phyloP scores from a whole-genome alignment of 345 rosid genomes.

The Adansonia digitata region DNA sequence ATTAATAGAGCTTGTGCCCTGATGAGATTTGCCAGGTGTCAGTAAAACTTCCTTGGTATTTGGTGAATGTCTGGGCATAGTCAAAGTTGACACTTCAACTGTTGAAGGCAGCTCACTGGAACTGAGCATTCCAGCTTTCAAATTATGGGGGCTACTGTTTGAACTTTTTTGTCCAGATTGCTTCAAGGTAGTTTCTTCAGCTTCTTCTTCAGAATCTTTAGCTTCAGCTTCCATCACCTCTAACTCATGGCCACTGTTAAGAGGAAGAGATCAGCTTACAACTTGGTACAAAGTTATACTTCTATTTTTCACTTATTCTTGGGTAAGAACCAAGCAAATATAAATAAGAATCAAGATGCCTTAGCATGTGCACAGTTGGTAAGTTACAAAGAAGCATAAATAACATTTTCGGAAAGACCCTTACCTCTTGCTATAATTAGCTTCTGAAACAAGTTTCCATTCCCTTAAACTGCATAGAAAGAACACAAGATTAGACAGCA shows the following conservation, averaged over 20 bases:
- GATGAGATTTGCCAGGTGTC: slow-evolving; percentile 33
- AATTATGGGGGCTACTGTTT: slow-evolving; percentile 43
- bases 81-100: slow-evolving; percentile 21
- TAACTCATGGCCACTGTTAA: slow-evolving; percentile 67
- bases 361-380: neutral
- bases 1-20: slow-evolving; percentile 24
- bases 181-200: slow-evolving; percentile 32
- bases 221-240: slow-evolving; percentile 87
- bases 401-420: neutral
- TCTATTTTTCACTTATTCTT: neutral
- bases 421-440: slow-evolving; percentile 71
- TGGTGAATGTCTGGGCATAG: slow-evolving; percentile 25
- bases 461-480: slow-evolving; percentile 61
- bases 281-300: neutral
- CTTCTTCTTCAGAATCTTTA: slow-evolving; percentile 86
- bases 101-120: slow-evolving; percentile 25
- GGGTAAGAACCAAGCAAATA: neutral
- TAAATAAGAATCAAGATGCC: neutral
- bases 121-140: slow-evolving; percentile 28
- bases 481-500: neutral
- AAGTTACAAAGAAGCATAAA: neutral
- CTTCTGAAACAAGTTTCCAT: slow-evolving; percentile 85
- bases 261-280: neutral
- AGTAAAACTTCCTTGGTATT: slow-evolving; percentile 18
- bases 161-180: slow-evolving; percentile 24